phyloP scores from a whole-genome alignment of 1,139 yeast genomes.

The Candida neerlandica region DNA sequence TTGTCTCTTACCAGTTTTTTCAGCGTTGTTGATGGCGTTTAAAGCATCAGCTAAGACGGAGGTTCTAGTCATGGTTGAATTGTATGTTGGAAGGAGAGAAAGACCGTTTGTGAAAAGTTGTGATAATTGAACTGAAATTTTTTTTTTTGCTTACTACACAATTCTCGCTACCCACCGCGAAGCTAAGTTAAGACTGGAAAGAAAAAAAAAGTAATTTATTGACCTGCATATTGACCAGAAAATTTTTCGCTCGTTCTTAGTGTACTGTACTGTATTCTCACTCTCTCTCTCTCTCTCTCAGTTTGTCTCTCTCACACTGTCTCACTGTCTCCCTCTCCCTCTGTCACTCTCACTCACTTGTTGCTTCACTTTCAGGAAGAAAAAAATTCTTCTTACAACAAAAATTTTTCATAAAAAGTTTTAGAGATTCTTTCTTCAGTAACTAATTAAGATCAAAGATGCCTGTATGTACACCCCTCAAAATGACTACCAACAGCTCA shows the following conservation, averaged over 20 bases:
- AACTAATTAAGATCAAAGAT: conserved; percentile 25
- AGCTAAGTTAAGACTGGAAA: too few relatives aligned
- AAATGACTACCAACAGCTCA: not conserved
- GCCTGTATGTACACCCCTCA: conserved; percentile 36
- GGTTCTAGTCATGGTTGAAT: conserved; percentile 84
- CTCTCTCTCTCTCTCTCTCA: not conserved
- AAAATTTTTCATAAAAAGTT: conserved; percentile 9
- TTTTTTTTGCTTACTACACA: conserved; percentile 3
- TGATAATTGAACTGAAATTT: conserved; percentile 3
- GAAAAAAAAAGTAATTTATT: too few relatives aligned
- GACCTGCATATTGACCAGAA: conserved; percentile 5
- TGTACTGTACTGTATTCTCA: not conserved
- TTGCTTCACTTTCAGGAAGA: not conserved
- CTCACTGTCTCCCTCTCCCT: not conserved
- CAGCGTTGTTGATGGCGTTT: conserved; percentile 98
- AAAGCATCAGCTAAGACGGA: conserved; percentile 99
- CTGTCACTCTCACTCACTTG: not conserved
- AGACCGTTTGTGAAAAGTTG: not conserved
- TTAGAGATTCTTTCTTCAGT: conserved; percentile 10
- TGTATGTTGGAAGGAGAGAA: conserved; percentile 5
- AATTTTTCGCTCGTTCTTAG: not conserved
- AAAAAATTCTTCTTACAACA: conserved; percentile 10
- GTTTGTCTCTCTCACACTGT: not conserved
- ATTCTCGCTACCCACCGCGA: not conserved
- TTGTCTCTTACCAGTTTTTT: conserved; percentile 99